These are phyloP conservation scores for Porpolomopsis calyptriformis DNA, from an alignment of 768 basidiomycete genomes.

Conservation along the genomic window DNA sequence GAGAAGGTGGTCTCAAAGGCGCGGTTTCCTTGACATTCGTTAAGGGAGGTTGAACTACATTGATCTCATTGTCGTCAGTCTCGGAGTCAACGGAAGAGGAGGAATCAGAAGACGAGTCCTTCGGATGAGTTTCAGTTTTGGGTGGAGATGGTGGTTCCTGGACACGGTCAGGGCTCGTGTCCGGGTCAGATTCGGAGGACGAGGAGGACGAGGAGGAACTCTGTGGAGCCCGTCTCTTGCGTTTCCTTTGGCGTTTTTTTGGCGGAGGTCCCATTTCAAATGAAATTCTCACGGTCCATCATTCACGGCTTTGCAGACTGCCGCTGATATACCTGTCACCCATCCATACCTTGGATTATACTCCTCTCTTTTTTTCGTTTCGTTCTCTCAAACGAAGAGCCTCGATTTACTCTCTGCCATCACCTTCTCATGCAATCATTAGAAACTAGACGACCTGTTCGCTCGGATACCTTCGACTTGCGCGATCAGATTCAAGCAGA, in stretches of 20 bases:
- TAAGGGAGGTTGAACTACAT: constrained; percentile 2
- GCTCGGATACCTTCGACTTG: constrained; percentile 62
- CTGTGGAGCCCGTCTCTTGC: constrained; percentile 40
- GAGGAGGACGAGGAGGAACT: constrained; percentile 33
- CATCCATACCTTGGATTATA: too few species aligned
- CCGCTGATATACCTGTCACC: too few species aligned
- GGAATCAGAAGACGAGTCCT: constrained; percentile 7
- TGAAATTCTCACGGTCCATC: too few species aligned
- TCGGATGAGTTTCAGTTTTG: constrained; percentile 1
- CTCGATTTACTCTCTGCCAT: too few species aligned
- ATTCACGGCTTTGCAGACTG: too few species aligned
- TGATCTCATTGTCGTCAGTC: constrained; percentile 19
- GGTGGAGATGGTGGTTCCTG: too few species aligned
- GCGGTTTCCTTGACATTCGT: constrained; percentile 13
- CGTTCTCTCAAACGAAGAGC: too few species aligned
- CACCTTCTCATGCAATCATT: constrained; percentile 15
- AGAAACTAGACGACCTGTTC: constrained; percentile 22
- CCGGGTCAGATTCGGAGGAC: constrained; percentile 26
- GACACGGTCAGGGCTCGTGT: constrained; percentile 6
- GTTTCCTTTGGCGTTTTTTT: constrained; percentile 41
- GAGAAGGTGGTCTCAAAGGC: constrained; percentile 28
- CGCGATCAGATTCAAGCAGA: constrained; percentile 51
- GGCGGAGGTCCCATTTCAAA: too few species aligned
- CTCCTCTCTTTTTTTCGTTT: too few species aligned
- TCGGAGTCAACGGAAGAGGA: constrained; percentile 9